Evolutionary conservation across 371 early-diverging fungal species (phyloP), one percentile per base, ranked within the genome.

Genomic region (Cokeromyces recurvatus): DNA sequence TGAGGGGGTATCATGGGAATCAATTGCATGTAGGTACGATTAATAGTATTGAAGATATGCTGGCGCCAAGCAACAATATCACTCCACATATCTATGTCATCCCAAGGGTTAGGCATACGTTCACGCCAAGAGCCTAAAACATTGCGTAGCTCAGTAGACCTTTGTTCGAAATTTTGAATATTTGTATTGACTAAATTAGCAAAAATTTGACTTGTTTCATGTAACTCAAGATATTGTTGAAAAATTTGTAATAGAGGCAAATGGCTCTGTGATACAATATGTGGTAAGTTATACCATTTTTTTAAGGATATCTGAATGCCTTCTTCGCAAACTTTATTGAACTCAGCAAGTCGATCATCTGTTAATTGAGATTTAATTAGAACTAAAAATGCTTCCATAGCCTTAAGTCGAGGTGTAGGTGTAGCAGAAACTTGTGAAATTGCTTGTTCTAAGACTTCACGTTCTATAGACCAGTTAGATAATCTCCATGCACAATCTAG

Each of bases 61-160:
- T 94, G 94, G 12, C 99, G 78, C 98, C 98, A 99, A 1, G 96
- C 88, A 4, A 97, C 92, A 22, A 98, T 68, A 51, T 98, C 95
- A 53, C 94, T 92, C 99, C 99, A 99, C 2, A 97, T 77, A 49
- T 90, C 86, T 57, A 99, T 95, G 62, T 95, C 94, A 51, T 98
- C 98, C 91, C 94, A 97, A 42, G 77, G 73, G 57, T 94, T 97
- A 5, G 99, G 99, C 36, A 99, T 66, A 11, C 99, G 82, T 51
- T 98, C 98, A 44, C 99, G 78, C 99, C 99, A 99, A 0, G 96
- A 94, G 44, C 80, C 81, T 15, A 99, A 63, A 3, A 91, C 80
- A 24, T 87, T 86, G 51, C 95, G 93, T n/a, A 99, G 66, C 35
- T 98, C 96, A 38, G 79, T 82, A 2, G 91, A 85, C 50, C 87